Evolutionary conservation across 2,329 filamentous ascomycete genomes (phyloP).

Genomic region (Alternaria conjuncta): DNA sequence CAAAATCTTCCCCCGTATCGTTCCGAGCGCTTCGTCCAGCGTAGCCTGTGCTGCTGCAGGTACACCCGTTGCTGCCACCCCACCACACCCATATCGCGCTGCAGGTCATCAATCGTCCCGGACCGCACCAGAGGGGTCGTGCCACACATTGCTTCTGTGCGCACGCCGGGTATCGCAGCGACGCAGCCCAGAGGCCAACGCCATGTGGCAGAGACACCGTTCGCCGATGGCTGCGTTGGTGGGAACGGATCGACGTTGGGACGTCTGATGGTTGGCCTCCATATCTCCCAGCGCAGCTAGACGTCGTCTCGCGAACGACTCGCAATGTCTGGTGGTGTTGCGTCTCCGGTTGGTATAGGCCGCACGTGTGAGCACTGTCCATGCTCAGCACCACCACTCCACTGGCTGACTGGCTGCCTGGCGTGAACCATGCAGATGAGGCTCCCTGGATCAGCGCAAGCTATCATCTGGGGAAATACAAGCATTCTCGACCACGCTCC

Average conservation of each 20-base stretch:
- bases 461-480: slow-evolving; percentile 31
- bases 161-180: not conserved
- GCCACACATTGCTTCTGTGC: slow-evolving; percentile 6
- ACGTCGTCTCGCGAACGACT: not conserved
- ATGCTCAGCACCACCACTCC: slow-evolving; percentile 12
- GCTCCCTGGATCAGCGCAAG: slow-evolving; percentile 29
- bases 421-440: slow-evolving; percentile 7
- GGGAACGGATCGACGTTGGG: not conserved
- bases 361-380: slow-evolving; percentile 6
- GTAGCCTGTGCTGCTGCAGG: slow-evolving; percentile 40
- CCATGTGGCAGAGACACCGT: not conserved
- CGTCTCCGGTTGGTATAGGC: not conserved
- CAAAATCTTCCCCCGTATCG: slow-evolving; percentile 17
- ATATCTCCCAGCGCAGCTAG: not conserved
- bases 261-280: not conserved
- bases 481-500: slow-evolving; percentile 32
- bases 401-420: not conserved
- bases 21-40: slow-evolving; percentile 24
- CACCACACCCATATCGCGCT: slow-evolving; percentile 20
- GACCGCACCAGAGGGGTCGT: slow-evolving; percentile 12
- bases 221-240: not conserved
- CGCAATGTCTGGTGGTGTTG: not conserved
- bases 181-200: not conserved
- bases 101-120: slow-evolving; percentile 23
- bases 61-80: slow-evolving; percentile 33